These are phyloP conservation scores for Suillus variegatus DNA, from an alignment of 768 basidiomycete genomes.

Conservation along the genomic window DNA sequence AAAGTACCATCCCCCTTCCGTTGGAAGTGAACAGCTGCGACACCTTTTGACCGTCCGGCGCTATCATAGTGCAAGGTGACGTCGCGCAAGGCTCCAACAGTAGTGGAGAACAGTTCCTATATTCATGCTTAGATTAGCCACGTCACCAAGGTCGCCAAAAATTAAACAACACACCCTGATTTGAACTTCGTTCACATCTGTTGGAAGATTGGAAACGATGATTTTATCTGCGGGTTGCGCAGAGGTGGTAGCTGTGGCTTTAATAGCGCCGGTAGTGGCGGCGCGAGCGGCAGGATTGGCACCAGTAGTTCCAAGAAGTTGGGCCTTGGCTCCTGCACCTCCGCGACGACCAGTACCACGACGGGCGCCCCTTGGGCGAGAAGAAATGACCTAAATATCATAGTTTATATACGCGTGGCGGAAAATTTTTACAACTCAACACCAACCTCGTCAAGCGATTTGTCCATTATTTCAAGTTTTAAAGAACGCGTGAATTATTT, in stretches of 20 bases:
- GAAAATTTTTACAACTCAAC: conserved; percentile 14
- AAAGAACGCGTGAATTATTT: conserved; percentile 4
- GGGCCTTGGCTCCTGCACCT: conserved; percentile 46
- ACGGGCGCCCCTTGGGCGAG: conserved; percentile 50
- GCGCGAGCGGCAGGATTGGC: conserved; percentile 53
- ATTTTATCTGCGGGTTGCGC: conserved; percentile 75
- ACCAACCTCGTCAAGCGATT: conserved; percentile 80
- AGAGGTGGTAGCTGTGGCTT: conserved; percentile 42
- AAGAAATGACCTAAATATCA: conserved; percentile 60
- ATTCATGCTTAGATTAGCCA: conserved; percentile 5
- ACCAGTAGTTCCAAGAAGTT: conserved; percentile 59
- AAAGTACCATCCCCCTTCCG: conserved; percentile 87
- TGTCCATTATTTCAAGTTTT: conserved; percentile 56
- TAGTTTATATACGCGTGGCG: conserved; percentile 22
- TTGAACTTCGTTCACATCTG: conserved; percentile 90
- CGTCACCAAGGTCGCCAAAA: conserved; percentile 4
- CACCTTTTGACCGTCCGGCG: conserved; percentile 86
- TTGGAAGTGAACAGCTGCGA: conserved; percentile 84
- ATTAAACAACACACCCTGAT: conserved; percentile 64
- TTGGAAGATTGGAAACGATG: conserved; percentile 91
- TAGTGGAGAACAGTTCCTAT: conserved; percentile 91
- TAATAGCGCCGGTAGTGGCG: conserved; percentile 45
- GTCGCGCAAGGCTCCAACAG: conserved; percentile 84
- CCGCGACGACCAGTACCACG: conserved; percentile 46
- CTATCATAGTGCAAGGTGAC: conserved; percentile 86